Evolutionary conservation across 495 filamentous ascomycete species (phyloP).

Genomic region (Sphaerosporella brunnea): DNA sequence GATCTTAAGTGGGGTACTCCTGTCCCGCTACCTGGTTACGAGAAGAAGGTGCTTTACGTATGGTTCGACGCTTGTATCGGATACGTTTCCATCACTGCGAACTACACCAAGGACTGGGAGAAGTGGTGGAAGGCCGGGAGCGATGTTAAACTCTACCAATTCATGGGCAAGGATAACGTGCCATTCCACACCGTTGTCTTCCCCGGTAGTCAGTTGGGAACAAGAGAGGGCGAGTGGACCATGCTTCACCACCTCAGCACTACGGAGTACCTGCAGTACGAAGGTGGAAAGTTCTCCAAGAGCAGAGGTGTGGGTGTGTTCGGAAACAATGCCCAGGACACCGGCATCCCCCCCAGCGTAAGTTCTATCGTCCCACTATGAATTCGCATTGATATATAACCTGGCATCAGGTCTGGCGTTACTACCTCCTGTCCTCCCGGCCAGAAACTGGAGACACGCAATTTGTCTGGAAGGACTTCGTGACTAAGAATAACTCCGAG

Average conservation of each 20-base stretch:
- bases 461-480: slow-evolving; percentile 76
- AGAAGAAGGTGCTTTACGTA: slow-evolving; percentile 80
- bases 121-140: slow-evolving; percentile 80
- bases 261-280: slow-evolving; percentile 93
- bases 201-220: slow-evolving; percentile 71
- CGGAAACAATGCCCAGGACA: slow-evolving; percentile 72
- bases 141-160: slow-evolving; percentile 81
- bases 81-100: slow-evolving; percentile 87
- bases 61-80: slow-evolving; percentile 99
- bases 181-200: slow-evolving; percentile 91
- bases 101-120: slow-evolving; percentile 83
- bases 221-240: slow-evolving; percentile 66
- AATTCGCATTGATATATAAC: no score
- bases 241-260: slow-evolving; percentile 76
- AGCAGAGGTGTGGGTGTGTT: slow-evolving; percentile 80
- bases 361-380: no score
- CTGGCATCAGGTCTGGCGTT: slow-evolving; percentile 57
- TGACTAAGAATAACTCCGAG: slow-evolving; percentile 75
- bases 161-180: slow-evolving; percentile 97
- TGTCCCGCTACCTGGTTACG: slow-evolving; percentile 45
- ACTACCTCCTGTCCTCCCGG: slow-evolving; percentile 74
- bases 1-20: slow-evolving; percentile 80
- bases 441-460: slow-evolving; percentile 81
- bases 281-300: slow-evolving; percentile 90
- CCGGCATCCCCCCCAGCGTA: slow-evolving; percentile 52